Evolutionary conservation across 352 stramenopile species (phyloP), one percentile per base, ranked within the genome.

Genomic region (Globisporangium perplexum): DNA sequence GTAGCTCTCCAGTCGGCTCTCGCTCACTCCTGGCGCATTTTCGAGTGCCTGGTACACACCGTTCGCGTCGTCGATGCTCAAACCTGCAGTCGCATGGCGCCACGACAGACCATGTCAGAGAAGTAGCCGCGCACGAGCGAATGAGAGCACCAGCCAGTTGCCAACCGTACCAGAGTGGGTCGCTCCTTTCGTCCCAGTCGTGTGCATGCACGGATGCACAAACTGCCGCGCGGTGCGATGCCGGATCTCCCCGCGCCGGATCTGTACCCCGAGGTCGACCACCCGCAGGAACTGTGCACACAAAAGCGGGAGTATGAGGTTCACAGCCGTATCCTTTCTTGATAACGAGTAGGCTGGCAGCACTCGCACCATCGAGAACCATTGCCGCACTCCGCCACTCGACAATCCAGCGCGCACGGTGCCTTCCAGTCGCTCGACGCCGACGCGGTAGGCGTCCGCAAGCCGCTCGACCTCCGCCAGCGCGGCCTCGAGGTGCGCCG

Each of bases 21-120:
- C 58, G 15, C 71, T 77, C 42, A 82, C 60, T 5, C 68, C 47
- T 4, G 68, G 55, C 17, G 59, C 59, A 14, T 66, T 41, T 24
- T 85, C 74, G 31, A 90, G 66, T 22, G 62, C 45, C 46, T 66
- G 50, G 41, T 74, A 88, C 39, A 90, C 69, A 1, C 55, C 68
- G 38, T 93, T 90, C 0, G 67, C 75, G 58, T 93, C 82, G 53
- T 90, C 82, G 46, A 93, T 90, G 41, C 82, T 79, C 28, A 90
- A 47, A 17, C 82, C 76, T 87, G 44, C 24, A 10, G 6, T 4
- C 20, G 18, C 1, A 3, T 12, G 12, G 6, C 33, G 14, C 4
- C 33, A 18, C 12, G 33, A 12, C 18, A 3, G 11, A 38, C 2
- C 1, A 38, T 5, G 14, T 38, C 3, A 18, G 33, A 15, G 12